A percentile compares a stretch with the other conserved stretches of the same genome.
phyloP scores from a whole-genome alignment of 306 rosid species.

The Geum urbanum region DNA sequence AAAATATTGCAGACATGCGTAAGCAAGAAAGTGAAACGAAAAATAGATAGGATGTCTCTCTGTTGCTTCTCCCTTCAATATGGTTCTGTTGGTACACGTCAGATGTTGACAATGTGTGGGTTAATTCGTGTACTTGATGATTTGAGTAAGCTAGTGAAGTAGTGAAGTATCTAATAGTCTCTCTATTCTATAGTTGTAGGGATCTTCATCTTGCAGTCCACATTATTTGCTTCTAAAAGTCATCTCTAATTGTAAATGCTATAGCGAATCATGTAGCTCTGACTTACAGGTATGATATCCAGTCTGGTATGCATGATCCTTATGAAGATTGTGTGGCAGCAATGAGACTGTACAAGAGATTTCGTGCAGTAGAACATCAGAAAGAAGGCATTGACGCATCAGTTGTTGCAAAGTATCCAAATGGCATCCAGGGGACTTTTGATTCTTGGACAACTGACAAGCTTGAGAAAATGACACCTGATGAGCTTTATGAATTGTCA shows the following conservation, averaged over 20 bases:
- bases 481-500: constrained; percentile 60
- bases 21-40: too few species aligned
- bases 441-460: constrained; percentile 41
- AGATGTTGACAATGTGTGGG: background rate
- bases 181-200: background rate
- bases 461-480: constrained; percentile 49
- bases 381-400: constrained; percentile 27
- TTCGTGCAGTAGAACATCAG: constrained; percentile 45
- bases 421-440: constrained; percentile 5
- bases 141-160: background rate
- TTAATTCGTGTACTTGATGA: background rate
- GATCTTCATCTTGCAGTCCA: background rate
- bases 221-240: constrained; percentile 10
- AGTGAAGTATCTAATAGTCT: background rate
- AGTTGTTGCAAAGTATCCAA: constrained; percentile 8
- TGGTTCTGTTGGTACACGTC: background rate
- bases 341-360: constrained; percentile 75
- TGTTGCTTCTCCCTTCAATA: background rate
- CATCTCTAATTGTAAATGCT: background rate
- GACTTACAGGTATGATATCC: constrained; percentile 69
- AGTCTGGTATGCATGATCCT: constrained; percentile 57
- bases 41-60: background rate
- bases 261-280: constrained; percentile 20
- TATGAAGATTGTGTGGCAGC: constrained; percentile 66
- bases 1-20: background rate